Base-by-base conservation (phyloP, 805 yeast species). In the Candida pini region DNA sequence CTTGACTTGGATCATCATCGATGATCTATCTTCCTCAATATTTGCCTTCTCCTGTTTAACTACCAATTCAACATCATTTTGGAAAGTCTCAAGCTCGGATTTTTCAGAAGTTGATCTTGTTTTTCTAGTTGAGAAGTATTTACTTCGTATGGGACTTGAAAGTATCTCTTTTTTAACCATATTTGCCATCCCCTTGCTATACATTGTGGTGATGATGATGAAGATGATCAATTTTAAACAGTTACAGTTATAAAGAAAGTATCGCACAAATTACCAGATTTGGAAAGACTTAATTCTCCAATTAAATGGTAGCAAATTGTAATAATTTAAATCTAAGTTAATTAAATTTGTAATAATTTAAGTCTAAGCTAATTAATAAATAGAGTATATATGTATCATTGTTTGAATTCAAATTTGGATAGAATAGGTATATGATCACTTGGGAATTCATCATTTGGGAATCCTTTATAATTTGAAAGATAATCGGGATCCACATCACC, bases 401-500 rank as follows among this genome's bases (percentile, higher is more conserved):
- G 15, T 7, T 35, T 33, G 17, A 51, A 27, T 28, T 51, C 53
- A 30, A 55, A 43, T 26, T 51, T 48, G 8, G 56, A 49, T 16
- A 55, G 13, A 6, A 56, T 55, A 2, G 62, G 60, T 6, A 55
- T 40, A 34, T 56, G 62, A 36, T 75, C 80, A 34, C 78, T 77
- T 4, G 85, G 84, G 42, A 72, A 78, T 14, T 68, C 68, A 27
- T 53, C 58, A 41, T 78, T 77, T 1, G 84, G 85, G 32, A 76
- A 63, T 0, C 81, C 62, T 8, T 39, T 39, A 9, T 60, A 61
- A 0, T 48, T 38, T 6, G 48, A 34, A 12, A 60, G 35, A 39
- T 68, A 66, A 0, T 44, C 34, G 1, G 49, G 41, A 30, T 68
- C 66, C 10, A 71, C 58, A 13, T 75, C 78, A n/a, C 77, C 71